Percentiles rank a stretch among this genome's conserved stretches.
phyloP scores from a whole-genome alignment of 108 stramenopile genomes.

The Mediolabrus comicus region DNA sequence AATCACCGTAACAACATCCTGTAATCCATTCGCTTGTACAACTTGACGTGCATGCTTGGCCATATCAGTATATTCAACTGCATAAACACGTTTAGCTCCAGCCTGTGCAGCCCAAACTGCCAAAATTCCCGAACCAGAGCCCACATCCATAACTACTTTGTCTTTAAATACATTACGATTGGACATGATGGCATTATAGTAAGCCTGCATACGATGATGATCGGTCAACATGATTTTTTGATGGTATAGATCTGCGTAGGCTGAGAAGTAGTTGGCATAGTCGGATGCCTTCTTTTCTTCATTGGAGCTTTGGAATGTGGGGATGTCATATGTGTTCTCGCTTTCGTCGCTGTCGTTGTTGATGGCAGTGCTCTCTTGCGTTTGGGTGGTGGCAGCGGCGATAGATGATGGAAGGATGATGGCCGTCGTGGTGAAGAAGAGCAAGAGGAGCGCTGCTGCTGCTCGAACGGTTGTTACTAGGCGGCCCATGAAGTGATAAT shows the following conservation, averaged over 20 bases:
- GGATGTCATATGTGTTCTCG: too few species aligned
- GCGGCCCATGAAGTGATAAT: too few species aligned
- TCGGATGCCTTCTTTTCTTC: slow-evolving; percentile 91
- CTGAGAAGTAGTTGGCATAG: slow-evolving; percentile 94
- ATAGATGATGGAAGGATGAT: too few species aligned
- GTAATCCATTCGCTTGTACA: slow-evolving; percentile 89
- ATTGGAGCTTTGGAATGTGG: too few species aligned
- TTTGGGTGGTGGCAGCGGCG: too few species aligned
- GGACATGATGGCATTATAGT: slow-evolving; percentile 95
- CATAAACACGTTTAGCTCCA: slow-evolving; percentile 92
- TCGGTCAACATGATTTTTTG: slow-evolving; percentile 99
- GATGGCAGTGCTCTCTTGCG: too few species aligned
- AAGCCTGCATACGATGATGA: slow-evolving; percentile 97
- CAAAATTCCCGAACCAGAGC: slow-evolving; percentile 96
- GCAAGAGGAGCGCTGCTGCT: too few species aligned
- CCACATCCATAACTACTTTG: slow-evolving; percentile 98
- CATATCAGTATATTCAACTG: slow-evolving; percentile 98
- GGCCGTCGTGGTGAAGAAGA: too few species aligned
- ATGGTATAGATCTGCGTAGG: slow-evolving; percentile 95
- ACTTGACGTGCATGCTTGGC: slow-evolving; percentile 91
- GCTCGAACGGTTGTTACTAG: too few species aligned
- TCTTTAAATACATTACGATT: slow-evolving; percentile 93
- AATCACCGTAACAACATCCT: slow-evolving; percentile 94
- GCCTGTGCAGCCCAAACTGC: slow-evolving; percentile 98
- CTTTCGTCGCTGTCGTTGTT: too few species aligned